Conservation (phyloP, 2,329 filamentous ascomycete genomes). For the Thelonectria olida region DNA sequence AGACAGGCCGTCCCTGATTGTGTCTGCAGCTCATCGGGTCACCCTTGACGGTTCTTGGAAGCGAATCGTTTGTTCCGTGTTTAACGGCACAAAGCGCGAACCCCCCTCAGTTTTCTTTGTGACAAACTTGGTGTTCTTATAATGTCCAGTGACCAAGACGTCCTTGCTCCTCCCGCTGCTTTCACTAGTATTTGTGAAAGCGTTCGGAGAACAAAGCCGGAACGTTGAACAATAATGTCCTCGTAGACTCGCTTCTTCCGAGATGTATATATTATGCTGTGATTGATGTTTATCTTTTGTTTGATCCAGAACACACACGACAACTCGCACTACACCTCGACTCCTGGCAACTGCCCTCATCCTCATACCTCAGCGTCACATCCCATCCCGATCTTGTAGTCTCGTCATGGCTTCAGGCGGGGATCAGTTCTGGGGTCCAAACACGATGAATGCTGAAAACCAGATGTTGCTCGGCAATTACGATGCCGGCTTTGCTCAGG, state of each 20-base stretch:
- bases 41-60: neutral
- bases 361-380: no score
- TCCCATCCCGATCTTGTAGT: no score
- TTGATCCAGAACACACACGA: no score
- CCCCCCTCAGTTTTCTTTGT: neutral
- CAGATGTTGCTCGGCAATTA: no score
- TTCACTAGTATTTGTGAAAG: neutral
- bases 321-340: no score
- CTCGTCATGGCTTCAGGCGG: neutral
- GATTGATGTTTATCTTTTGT: neutral
- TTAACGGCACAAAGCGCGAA: neutral
- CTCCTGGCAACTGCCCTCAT: no score
- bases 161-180: neutral
- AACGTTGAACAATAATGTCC: neutral
- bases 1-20: neutral
- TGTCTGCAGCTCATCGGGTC: no score
- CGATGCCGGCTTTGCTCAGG: no score
- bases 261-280: neutral
- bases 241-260: neutral
- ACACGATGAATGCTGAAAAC: no score
- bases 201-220: neutral
- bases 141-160: neutral
- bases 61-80: neutral
- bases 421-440: no score
- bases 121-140: neutral